Conservation (phyloP, 805 yeast species). For the Metschnikowia cubensis region DNA sequence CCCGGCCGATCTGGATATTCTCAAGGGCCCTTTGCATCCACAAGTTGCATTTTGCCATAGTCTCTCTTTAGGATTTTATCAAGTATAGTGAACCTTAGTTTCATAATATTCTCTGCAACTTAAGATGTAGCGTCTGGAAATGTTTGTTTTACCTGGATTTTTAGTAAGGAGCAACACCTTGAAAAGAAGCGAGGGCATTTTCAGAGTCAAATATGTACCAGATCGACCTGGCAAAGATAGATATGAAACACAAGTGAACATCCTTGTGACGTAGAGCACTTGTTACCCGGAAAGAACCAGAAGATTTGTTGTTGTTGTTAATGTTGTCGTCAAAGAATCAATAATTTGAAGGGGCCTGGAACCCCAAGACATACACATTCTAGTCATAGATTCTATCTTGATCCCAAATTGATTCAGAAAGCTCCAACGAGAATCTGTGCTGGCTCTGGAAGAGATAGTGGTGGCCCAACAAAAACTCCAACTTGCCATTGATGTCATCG, state of each 20-base stretch:
- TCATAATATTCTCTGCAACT: not conserved
- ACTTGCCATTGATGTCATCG: conserved; percentile 2
- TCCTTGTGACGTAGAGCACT: not conserved
- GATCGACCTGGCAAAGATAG: not conserved
- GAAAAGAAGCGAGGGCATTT: not conserved
- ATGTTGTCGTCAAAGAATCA: no score
- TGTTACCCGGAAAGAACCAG: no score
- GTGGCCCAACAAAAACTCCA: conserved; percentile 6
- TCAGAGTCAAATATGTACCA: not conserved
- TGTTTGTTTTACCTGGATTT: no score
- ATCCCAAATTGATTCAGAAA: not conserved
- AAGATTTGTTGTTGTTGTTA: no score
- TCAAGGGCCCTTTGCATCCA: not conserved
- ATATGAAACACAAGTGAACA: not conserved
- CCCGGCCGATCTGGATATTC: not conserved
- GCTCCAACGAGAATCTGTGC: not conserved
- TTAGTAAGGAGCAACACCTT: not conserved
- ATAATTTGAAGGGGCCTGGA: no score
- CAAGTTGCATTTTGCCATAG: not conserved
- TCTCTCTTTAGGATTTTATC: not conserved
- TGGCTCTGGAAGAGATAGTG: not conserved
- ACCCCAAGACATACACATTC: not conserved
- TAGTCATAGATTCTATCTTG: not conserved
- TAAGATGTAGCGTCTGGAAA: no score
- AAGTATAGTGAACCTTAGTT: not conserved